Evolutionary conservation across 345 rosid species (phyloP).

Genomic region (Raphanus raphanistrum): DNA sequence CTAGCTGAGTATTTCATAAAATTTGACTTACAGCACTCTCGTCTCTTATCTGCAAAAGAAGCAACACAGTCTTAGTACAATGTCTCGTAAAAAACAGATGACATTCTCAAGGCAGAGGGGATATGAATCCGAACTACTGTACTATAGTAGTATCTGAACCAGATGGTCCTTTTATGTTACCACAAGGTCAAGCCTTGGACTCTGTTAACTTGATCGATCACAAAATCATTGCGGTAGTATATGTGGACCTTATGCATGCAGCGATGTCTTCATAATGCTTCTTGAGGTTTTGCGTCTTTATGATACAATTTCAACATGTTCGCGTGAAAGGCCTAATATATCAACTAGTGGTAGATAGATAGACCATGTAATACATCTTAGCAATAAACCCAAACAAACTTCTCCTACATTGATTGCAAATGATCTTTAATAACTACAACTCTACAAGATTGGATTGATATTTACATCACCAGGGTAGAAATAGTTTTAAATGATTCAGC

Average conservation of each 20-base stretch:
- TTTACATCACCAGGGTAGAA: neutral
- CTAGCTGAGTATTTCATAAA: no score
- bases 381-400: neutral
- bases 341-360: neutral
- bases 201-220: slow-evolving; percentile 68
- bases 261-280: slow-evolving; percentile 45
- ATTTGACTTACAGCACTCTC: no score
- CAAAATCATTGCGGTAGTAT: slow-evolving; percentile 72
- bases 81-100: no score
- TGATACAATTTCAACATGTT: neutral
- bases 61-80: no score
- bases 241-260: slow-evolving; percentile 40
- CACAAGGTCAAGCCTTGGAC: slow-evolving; percentile 27
- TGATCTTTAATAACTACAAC: neutral
- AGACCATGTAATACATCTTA: neutral
- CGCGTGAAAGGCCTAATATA: neutral
- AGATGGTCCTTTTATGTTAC: neutral
- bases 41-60: no score
- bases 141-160: no score
- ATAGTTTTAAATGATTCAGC: neutral
- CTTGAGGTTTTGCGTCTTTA: slow-evolving; percentile 18
- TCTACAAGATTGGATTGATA: neutral
- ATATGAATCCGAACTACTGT: no score
- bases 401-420: neutral
- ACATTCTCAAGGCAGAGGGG: no score